Base-by-base conservation (phyloP, 2,329 filamentous ascomycete species). In the Chalara sp. region DNA sequence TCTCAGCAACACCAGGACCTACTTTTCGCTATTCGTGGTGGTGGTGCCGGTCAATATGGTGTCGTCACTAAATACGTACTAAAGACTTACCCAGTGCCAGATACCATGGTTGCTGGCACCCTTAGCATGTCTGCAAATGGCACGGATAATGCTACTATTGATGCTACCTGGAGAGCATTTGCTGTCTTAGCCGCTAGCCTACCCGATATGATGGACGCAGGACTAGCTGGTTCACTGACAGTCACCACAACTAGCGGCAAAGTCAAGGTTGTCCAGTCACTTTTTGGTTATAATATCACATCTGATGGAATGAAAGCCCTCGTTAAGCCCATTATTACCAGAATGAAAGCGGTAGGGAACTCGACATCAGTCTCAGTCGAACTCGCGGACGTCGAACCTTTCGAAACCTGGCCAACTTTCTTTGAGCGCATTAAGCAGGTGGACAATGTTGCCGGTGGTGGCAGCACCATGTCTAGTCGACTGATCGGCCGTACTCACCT, bases 11-110 rank as follows among this genome's bases (percentile, higher is more conserved):
- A 83, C 48, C 50, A 67, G 0, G 80, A 84, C 47, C 65, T 86
- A 0, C 84, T 82, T 62, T 86, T 80, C 81, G 81, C 81, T 0
- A 68, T 83, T 50, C 67, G 76, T 48, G 80, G 80, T 6, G 72
- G 77, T 4, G 50, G 50, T 29, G 78, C 76, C 2, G 75, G 74
- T 12, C 82, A 78, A 0, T 85, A 80, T 59, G 81, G 77, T 0
- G 70, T 84, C 1, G 71, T 83, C 13, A 74, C 49, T 1, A 47
- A 52, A 41, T 52, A 49, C 12, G 49, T 52, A 7, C 35, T 54
- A 8, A 41, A 43, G 32, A 40, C 46, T 2, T 47, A 47, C 45
- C 49, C 49, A 6, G 32, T 44, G 7, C 46, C 50, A 21, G 33
- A 10, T 30, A 49, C 7, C 39, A 41, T 52, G 6, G 39, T 52